phyloP scores from a whole-genome alignment of 345 rosid genomes.

The Eucalyptus lansdowneana region DNA sequence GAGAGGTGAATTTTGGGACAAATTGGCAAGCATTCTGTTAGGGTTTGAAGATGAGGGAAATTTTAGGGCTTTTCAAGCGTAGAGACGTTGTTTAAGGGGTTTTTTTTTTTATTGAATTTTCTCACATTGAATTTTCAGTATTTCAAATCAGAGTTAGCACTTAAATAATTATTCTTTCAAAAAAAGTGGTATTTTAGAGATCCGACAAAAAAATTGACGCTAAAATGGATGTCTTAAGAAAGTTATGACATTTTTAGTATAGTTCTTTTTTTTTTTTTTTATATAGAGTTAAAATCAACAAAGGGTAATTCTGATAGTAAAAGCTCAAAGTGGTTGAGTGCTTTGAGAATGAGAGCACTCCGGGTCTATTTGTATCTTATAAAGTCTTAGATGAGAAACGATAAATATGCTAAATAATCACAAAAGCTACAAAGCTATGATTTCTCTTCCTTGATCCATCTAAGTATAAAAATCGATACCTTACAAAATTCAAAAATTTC shows the following conservation, averaged over 20 bases:
- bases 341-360: neutral
- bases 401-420: neutral
- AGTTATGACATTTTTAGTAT: neutral
- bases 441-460: neutral
- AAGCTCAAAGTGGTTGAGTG: neutral
- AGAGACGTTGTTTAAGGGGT: neutral
- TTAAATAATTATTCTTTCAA: neutral
- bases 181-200: neutral
- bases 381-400: neutral
- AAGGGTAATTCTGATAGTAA: neutral
- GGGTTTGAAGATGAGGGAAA: neutral
- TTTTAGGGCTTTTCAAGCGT: neutral
- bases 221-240: neutral
- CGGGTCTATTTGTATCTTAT: neutral
- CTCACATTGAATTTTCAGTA: neutral
- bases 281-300: neutral
- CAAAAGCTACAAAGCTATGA: neutral
- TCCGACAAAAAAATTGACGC: neutral
- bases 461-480: neutral
- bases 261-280: neutral
- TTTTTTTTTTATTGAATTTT: neutral
- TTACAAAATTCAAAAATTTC: neutral
- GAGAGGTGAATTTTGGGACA: neutral
- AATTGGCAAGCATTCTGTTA: neutral
- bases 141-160: neutral